Evolutionary conservation across 805 yeast genomes (phyloP), one percentile per base, ranked within the genome.

Genomic region (Myxozyma neotropica): DNA sequence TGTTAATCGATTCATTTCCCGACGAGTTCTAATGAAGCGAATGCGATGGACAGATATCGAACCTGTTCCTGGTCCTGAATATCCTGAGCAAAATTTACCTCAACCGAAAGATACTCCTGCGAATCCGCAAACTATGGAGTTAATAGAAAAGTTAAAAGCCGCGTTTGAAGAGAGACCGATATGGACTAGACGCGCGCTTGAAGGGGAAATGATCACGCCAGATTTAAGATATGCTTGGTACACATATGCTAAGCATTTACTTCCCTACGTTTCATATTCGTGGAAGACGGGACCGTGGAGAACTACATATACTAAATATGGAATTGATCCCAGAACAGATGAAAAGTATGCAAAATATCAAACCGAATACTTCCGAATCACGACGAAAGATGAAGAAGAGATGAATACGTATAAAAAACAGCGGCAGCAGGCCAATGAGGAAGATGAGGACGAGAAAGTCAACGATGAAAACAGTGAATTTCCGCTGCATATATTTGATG

Each of bases 261-360:
- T 94, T 51, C 96, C 98, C 0, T 86, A 88, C 71, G 87, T 90
- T 0, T 81, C 96, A 0, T 94, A 84, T 71, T 81, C 89, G 43
- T 88, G 85, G 71, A 83, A 87, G 38, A 88, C 87, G 69, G 99
- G 99, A 0, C 99, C 98, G 0, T 94, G 96, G 96, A 80, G 98
- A 67, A 90, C 89, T 60, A 83, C 94, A 10, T 90, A 87, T 71
- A 84, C 91, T 46, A 81, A 77, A 65, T 83, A 85, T 66, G 97
- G 97, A 0, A 78, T 85, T 40, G 89, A 93, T 73, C 97, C 98
- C 0, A 75, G 81, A 43, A 67, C 73, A 1, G 83, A 86, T 48
- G 68, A 74, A 0, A 70, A 76, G 12, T 85, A 78, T 66, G 85
- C 88, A 59, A 73, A 72, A 35, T 90, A 83, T 70, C 99, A 94